phyloP scores from a whole-genome alignment of 2,329 filamentous ascomycete species.

The Phialophora verrucosa region DNA sequence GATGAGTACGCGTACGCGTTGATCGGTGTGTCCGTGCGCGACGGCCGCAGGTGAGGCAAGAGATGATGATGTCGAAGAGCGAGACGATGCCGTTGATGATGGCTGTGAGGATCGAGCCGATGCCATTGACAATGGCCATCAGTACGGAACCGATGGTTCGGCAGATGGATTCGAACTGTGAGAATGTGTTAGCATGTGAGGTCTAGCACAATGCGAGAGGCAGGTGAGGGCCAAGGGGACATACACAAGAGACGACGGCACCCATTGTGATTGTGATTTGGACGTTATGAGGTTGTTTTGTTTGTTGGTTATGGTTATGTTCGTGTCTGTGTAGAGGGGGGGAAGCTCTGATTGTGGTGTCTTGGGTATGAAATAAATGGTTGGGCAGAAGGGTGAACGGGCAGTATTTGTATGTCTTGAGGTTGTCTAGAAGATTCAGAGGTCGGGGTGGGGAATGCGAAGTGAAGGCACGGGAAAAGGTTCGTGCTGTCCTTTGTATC shows the following conservation, averaged over 20 bases:
- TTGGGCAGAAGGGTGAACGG: conserved; percentile 4
- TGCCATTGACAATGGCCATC: conserved; percentile 71
- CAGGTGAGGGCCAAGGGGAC: conserved; percentile 46
- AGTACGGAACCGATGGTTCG: conserved; percentile 68
- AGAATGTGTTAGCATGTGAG: conserved; percentile 12
- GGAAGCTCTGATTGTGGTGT: conserved; percentile 16
- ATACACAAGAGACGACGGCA: conserved; percentile 82
- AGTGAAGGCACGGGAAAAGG: background rate
- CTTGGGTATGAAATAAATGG: background rate
- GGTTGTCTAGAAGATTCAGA: conserved; percentile 28
- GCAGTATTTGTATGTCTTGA: conserved; percentile 11
- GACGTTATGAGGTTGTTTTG: conserved; percentile 9
- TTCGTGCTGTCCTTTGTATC: conserved; percentile 24
- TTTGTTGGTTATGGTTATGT: background rate
- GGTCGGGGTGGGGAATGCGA: conserved; percentile 2
- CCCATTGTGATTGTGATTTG: conserved; percentile 67
- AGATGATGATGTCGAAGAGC: conserved; percentile 70
- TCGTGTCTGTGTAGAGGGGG: conserved; percentile 17
- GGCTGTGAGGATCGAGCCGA: conserved; percentile 65
- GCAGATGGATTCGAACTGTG: conserved; percentile 64
- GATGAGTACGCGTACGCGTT: conserved; percentile 26
- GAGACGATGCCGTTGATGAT: conserved; percentile 71
- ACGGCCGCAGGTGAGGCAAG: conserved; percentile 62
- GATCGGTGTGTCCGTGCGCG: conserved; percentile 42
- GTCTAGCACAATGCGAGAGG: background rate